Evolutionary conservation across 73 alveolate species (phyloP), one percentile per base, ranked within the genome.

Genomic region (Stentor coeruleus): DNA sequence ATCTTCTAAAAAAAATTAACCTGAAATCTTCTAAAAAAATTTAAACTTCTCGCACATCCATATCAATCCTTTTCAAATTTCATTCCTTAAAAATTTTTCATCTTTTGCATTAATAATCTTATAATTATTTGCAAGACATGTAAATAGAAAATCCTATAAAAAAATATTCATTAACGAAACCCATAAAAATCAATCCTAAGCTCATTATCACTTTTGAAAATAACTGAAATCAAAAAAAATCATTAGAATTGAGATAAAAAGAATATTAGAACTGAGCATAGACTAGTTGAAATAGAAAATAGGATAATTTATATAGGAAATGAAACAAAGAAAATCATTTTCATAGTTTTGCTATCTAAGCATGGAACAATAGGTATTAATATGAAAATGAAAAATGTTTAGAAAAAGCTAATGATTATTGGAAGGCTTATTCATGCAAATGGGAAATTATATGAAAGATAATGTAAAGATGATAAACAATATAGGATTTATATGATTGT

Each of bases 401-500:
- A 2, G 83, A 84, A 36, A 75, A 81, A 49, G 90, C 82, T 4
- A 79, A 82, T 20, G 90, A 82, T n/a, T 55, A 77, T n/a, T 31
- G 90, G 90, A 26, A 38, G 85, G 85, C 58, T 84, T 20, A 31
- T 83, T 30, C 91, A 86, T 74, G 92, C 91, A 35, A 83, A 84
- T 84, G 91, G 91, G 31, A 90, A 86, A 39, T 33, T 85, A 28
- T 87, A 88, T 81, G 90, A 88, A 15, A 93, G 94, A 14, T 3
- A 39, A 26, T 88, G 94, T 93, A 42, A 26, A 2, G 87, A 88
- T 76, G 94, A 82, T 75, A 55, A 87, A 59, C 97, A 97, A 55
- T 66, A 11, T 40, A 40, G 81, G n/a, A 31, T 28, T 26, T 66
- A 66, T 66, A 15, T 66, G 6, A 11, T 11, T 31, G n/a, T 14